These are phyloP conservation scores for Petunia axillaris DNA, from an alignment of 257 asterid species.

Conservation along the genomic window DNA sequence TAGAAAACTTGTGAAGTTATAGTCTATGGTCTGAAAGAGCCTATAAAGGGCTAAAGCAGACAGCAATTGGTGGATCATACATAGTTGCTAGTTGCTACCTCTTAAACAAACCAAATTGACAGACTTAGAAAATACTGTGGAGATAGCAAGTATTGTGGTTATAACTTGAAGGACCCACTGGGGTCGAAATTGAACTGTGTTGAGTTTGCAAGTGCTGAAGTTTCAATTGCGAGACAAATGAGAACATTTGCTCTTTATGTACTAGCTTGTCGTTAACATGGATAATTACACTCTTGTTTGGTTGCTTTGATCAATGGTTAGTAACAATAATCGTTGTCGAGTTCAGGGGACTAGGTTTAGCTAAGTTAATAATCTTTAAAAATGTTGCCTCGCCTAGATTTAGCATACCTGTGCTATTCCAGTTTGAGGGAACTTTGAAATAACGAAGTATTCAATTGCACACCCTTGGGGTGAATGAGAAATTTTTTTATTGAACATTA, in stretches of 20 bases:
- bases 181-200: not conserved
- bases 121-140: no score
- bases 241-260: not conserved
- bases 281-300: not conserved
- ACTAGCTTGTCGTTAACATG: not conserved
- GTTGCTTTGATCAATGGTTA: not conserved
- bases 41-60: not conserved
- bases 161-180: not conserved
- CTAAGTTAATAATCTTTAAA: not conserved
- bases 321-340: not conserved
- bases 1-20: not conserved
- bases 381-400: not conserved
- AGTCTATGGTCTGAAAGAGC: not conserved
- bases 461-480: not conserved
- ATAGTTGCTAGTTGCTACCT: no score
- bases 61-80: not conserved
- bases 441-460: not conserved
- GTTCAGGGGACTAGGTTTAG: not conserved
- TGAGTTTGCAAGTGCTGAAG: not conserved
- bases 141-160: not conserved
- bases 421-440: not conserved
- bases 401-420: not conserved
- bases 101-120: no score
- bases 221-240: not conserved
- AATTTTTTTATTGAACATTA: not conserved